Base-by-base conservation (phyloP, 2,329 filamentous ascomycete species). In the Diaporthe sp. region DNA sequence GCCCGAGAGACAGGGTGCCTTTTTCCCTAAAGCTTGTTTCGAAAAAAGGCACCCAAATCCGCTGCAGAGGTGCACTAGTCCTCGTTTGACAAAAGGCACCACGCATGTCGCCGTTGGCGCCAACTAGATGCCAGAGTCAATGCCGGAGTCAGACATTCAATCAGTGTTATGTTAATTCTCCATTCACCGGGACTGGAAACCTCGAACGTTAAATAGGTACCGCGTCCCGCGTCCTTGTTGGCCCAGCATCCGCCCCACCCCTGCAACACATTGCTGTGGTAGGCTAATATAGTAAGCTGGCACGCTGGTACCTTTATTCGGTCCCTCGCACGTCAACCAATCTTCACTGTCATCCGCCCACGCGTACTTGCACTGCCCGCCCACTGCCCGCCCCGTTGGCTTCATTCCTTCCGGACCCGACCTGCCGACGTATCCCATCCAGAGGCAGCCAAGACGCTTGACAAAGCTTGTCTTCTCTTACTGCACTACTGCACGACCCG, bases 51-150 rank as follows among this genome's bases (percentile, higher is more conserved):
- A 32, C 47, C 47, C 8, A 37, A 4, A 47, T 17, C 22, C 13
- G 30, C 30, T 39, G n/a, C 63, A 17, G 47, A 44, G 47, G n/a
- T 27, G n/a, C 47, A 51, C 63, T 53, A 27, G 63, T 66, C 44
- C 32, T 35, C 7, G 63, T 66, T 51, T 66, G 44, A 66, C 30
- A 66, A 66, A 66, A 66, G 63, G 44, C 8, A 66, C 63, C 63
- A 51, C 44, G 63, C 44, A 66, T 19, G 55, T 35, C 55, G 37
- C 25, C 0, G 53, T 35, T 27, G 51, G 51, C 3, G 61, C 27
- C 37, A 61, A 13, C 53, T n/a, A 25, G 47, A 22, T 12, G 15
- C 15, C 30, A 22, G 17, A 42, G 13, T 27, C n/a, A 58, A 37
- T 37, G 35, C 37, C 25, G 8, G 17, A 44, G 37, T 15, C 58